These are phyloP conservation scores for Myxozyma lipomycoides DNA, from an alignment of 805 yeast genomes.

Conservation along the genomic window DNA sequence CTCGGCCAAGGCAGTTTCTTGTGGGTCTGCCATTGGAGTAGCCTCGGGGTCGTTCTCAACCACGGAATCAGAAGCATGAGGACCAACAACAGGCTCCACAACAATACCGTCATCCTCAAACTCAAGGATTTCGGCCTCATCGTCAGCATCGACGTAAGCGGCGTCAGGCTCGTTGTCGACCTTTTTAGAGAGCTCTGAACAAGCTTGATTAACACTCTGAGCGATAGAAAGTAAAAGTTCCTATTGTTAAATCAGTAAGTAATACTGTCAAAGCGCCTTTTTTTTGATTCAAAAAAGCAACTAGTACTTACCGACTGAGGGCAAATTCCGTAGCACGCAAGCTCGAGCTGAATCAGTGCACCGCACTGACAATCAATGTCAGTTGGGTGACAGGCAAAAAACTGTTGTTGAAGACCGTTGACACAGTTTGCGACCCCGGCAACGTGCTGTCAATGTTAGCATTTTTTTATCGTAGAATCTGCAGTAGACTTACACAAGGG, in stretches of 20 bases:
- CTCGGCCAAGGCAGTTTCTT: neutral
- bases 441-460: conserved; percentile 13
- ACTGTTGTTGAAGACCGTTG: conserved; percentile 13
- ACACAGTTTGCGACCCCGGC: conserved; percentile 28
- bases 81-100: conserved; percentile 1
- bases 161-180: conserved; percentile 1
- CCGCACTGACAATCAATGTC: conserved; percentile 25
- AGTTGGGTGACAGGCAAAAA: conserved; percentile 14
- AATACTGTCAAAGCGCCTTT: conserved; percentile 1
- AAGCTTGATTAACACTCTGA: conserved; percentile 17
- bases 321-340: conserved; percentile 27
- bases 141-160: conserved; percentile 8
- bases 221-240: conserved; percentile 18
- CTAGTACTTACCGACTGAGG: conserved; percentile 21
- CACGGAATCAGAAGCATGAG: neutral
- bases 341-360: conserved; percentile 23
- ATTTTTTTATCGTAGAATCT: too few relatives aligned
- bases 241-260: conserved; percentile 1
- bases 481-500: conserved; percentile 27
- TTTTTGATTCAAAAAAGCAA: too few relatives aligned
- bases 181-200: conserved; percentile 11
- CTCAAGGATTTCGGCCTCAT: conserved; percentile 1
- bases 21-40: neutral
- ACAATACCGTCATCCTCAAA: neutral
- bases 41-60: neutral